Percentiles rank a stretch among this genome's conserved stretches.
Conservation (phyloP, 83 land plant genomes). For the Picea engelmannii region DNA sequence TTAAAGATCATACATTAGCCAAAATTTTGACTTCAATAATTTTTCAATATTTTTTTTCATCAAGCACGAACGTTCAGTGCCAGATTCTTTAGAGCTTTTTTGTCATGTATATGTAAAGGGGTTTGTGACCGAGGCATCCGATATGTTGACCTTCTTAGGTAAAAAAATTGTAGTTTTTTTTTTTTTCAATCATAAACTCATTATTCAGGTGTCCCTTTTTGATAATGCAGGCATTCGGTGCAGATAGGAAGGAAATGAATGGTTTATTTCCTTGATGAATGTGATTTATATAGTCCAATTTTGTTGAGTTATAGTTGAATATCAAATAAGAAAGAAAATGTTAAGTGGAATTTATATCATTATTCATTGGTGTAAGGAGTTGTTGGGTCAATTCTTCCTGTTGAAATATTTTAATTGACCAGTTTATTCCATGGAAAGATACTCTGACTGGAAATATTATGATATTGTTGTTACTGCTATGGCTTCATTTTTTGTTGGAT, state of each 20-base stretch:
- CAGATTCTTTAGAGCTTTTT: slow-evolving; percentile 83
- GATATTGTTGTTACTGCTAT: no score
- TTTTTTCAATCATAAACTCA: neutral
- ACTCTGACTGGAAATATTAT: no score
- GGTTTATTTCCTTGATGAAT: slow-evolving; percentile 54
- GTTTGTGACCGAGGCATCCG: slow-evolving; percentile 61
- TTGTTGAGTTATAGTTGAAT: neutral
- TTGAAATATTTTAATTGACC: no score
- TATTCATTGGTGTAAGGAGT: neutral
- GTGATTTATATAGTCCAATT: neutral
- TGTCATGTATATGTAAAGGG: slow-evolving; percentile 81
- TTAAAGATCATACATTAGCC: neutral
- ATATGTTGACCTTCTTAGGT: neutral
- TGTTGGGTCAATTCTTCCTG: neutral
- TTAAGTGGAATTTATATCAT: neutral
- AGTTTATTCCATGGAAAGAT: no score
- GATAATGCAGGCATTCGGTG: slow-evolving; percentile 21
- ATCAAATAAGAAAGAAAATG: neutral
- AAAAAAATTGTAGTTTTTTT: neutral
- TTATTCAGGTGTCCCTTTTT: no score
- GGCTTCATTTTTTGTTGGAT: no score
- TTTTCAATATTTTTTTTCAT: no score
- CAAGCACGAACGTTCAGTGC: slow-evolving; percentile 83
- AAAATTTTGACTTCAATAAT: no score
- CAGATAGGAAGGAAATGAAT: slow-evolving; percentile 61